phyloP scores from a whole-genome alignment of 495 filamentous ascomycete species.

The Monascus purpureus region DNA sequence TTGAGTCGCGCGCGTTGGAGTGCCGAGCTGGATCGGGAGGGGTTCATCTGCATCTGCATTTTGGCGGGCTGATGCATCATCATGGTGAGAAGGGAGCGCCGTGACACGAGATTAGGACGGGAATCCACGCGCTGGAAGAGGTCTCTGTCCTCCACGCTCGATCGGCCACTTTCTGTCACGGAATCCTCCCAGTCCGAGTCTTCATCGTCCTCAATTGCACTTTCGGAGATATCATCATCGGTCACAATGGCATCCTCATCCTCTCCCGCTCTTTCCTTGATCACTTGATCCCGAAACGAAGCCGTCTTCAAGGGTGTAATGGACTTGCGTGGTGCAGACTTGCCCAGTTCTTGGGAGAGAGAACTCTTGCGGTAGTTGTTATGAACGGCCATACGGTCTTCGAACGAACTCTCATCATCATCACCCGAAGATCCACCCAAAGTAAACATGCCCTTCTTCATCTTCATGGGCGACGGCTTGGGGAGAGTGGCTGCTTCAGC shows the following conservation, averaged over 20 bases:
- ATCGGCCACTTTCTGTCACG: conserved; percentile 69
- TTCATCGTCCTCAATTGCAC: conserved; percentile 79
- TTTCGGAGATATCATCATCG: conserved; percentile 60
- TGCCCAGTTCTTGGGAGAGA: conserved; percentile 37
- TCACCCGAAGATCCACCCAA: conserved; percentile 66
- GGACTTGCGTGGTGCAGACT: conserved; percentile 14
- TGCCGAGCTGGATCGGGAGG: conserved; percentile 66
- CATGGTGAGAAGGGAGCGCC: conserved; percentile 78
- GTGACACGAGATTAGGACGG: conserved; percentile 67
- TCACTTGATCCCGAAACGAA: conserved; percentile 72
- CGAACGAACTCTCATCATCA: conserved; percentile 68
- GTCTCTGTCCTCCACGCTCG: conserved; percentile 63
- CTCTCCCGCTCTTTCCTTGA: conserved; percentile 41
- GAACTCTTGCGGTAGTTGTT: conserved; percentile 33
- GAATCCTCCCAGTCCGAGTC: conserved; percentile 88
- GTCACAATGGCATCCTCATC: conserved; percentile 68
- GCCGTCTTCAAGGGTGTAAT: conserved; percentile 56
- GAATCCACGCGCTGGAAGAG: conserved; percentile 88
- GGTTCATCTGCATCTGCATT: conserved; percentile 20
- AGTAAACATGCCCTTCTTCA: conserved; percentile 57
- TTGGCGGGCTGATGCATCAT: conserved; percentile 60
- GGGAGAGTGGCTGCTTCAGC: conserved; percentile 28
- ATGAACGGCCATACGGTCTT: conserved; percentile 43
- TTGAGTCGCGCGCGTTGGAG: conserved; percentile 69
- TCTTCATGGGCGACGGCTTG: conserved; percentile 33